Conservation (phyloP, 345 rosid species). For the Moricandia moricandioides region DNA sequence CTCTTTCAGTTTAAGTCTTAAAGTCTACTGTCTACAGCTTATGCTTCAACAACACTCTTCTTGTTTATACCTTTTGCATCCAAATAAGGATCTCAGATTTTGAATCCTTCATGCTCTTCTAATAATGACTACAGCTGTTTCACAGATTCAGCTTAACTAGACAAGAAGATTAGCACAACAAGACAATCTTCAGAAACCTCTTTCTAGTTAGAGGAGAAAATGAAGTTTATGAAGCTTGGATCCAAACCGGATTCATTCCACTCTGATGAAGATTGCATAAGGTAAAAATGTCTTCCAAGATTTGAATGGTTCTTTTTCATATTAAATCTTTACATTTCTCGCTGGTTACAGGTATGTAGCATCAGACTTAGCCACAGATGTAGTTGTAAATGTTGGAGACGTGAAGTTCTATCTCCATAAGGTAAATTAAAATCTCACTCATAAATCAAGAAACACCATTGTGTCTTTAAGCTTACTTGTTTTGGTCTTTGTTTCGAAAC, state of each 20-base stretch:
- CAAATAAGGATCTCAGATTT: slow-evolving; percentile 34
- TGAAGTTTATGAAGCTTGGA: slow-evolving; percentile 95
- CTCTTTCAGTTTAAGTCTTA: slow-evolving; percentile 27
- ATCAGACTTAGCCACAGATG: slow-evolving; percentile 62
- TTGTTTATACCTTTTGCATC: slow-evolving; percentile 33
- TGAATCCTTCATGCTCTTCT: not conserved
- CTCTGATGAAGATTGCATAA: slow-evolving; percentile 53
- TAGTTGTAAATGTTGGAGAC: slow-evolving; percentile 51
- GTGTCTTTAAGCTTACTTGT: not conserved
- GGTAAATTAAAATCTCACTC: slow-evolving; percentile 42
- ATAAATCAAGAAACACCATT: not conserved
- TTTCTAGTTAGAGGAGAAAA: slow-evolving; percentile 30
- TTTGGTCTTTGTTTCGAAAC: slow-evolving; percentile 5
- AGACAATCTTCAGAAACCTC: not conserved
- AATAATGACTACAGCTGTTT: not conserved
- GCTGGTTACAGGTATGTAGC: slow-evolving; percentile 53
- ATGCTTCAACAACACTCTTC: slow-evolving; percentile 31
- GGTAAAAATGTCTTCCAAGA: slow-evolving; percentile 39
- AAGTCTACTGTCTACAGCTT: slow-evolving; percentile 31
- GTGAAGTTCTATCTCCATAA: slow-evolving; percentile 68
- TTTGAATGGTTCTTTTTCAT: not conserved
- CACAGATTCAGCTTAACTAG: not conserved
- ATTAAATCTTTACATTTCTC: not conserved
- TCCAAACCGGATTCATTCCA: slow-evolving; percentile 85
- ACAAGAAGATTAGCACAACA: slow-evolving; percentile 2